Conservation (phyloP, 2,329 filamentous ascomycete genomes). For the Aureobasidium sp. region DNA sequence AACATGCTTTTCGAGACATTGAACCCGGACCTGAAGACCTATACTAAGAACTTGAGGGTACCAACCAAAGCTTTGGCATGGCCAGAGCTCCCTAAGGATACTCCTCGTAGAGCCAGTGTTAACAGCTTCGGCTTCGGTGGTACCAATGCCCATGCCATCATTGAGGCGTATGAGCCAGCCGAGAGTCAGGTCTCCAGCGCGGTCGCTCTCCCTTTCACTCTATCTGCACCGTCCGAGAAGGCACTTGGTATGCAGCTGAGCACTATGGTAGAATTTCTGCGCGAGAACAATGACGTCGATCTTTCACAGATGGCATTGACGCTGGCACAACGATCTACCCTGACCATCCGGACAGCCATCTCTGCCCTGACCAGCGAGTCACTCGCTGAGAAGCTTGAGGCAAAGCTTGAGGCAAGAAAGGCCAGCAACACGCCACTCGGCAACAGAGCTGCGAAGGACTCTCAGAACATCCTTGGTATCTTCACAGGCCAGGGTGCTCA, state of each 20-base stretch:
- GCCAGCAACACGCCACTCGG: neutral
- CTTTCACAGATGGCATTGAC: neutral
- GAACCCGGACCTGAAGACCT: neutral
- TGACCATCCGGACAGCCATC: neutral
- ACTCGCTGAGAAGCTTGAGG: neutral
- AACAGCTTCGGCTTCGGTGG: slow-evolving; percentile 25
- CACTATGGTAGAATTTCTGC: slow-evolving; percentile 19
- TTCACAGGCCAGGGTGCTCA: slow-evolving; percentile 33
- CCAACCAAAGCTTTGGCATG: neutral
- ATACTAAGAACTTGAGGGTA: slow-evolving; percentile 1
- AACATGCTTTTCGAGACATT: slow-evolving; percentile 16
- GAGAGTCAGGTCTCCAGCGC: slow-evolving; percentile 43
- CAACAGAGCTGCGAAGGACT: neutral
- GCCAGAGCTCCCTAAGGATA: slow-evolving; percentile 39
- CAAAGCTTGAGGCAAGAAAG: neutral
- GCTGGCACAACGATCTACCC: neutral
- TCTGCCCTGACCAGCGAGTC: neutral
- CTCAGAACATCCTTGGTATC: slow-evolving; percentile 13
- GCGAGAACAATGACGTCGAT: neutral
- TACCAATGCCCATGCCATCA: slow-evolving; percentile 23
- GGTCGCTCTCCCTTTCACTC: slow-evolving; percentile 2
- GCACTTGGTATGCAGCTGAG: slow-evolving; percentile 21
- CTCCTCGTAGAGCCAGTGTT: slow-evolving; percentile 5
- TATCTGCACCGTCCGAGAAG: slow-evolving; percentile 21
- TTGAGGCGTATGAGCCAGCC: slow-evolving; percentile 27